Evolutionary conservation across 2,329 filamentous ascomycete genomes (phyloP).

Genomic region (Beauveria scarabaeidicola): DNA sequence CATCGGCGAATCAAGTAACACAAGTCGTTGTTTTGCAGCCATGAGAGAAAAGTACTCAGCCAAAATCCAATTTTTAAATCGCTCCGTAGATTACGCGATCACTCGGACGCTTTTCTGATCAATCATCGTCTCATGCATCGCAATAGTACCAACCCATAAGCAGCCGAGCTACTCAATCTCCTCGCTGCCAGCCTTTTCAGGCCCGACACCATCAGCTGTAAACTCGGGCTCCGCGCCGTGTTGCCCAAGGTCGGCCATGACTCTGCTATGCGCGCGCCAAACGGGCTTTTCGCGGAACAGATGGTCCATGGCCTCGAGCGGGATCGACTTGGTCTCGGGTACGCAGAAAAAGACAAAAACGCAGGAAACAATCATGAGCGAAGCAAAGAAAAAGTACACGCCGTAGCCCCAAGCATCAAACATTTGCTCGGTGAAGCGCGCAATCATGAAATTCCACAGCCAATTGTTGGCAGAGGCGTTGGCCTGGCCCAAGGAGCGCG

Average conservation of each 20-base stretch:
- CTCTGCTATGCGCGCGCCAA: conserved; percentile 31
- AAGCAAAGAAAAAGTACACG: conserved; percentile 62
- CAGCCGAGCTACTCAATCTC: background rate
- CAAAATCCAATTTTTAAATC: too few species aligned
- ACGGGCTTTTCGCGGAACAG: conserved; percentile 46
- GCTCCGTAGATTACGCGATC: too few species aligned
- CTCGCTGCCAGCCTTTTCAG: background rate
- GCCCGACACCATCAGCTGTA: background rate
- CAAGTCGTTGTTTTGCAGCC: too few species aligned
- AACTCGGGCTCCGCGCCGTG: background rate
- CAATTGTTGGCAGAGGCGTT: conserved; percentile 65
- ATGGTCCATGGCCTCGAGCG: conserved; percentile 56
- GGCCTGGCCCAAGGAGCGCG: conserved; percentile 57
- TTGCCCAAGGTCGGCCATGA: conserved; percentile 34
- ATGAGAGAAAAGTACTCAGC: too few species aligned
- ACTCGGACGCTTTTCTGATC: too few species aligned
- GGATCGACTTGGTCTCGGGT: conserved; percentile 58
- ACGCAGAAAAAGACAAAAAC: conserved; percentile 54
- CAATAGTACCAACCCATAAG: background rate
- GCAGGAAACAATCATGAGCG: conserved; percentile 49
- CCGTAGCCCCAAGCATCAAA: conserved; percentile 50
- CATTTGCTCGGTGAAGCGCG: conserved; percentile 60
- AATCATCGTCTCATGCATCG: too few species aligned
- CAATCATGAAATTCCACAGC: conserved; percentile 64
- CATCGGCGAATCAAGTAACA: too few species aligned